Percentiles rank a stretch among this genome's conserved stretches.
These are phyloP conservation scores for Uronychia setigera DNA, from an alignment of 73 alveolate species.

Conservation along the genomic window DNA sequence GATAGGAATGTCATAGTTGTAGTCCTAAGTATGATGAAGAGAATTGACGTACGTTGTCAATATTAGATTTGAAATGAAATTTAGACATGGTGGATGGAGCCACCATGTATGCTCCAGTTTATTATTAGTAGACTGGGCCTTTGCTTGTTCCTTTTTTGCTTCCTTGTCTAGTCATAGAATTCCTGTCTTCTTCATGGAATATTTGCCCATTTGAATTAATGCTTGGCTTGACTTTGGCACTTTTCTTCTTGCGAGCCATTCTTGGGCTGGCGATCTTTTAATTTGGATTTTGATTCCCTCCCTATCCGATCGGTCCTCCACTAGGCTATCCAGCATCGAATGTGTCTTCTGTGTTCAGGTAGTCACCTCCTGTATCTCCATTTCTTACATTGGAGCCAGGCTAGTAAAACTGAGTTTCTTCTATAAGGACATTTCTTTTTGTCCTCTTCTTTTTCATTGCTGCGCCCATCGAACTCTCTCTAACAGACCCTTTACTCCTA, in stretches of 20 bases:
- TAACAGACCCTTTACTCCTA: neutral
- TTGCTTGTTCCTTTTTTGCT: neutral
- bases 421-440: neutral
- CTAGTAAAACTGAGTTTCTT: neutral
- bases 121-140: neutral
- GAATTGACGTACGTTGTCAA: neutral
- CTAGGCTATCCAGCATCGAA: slow-evolving; percentile 11
- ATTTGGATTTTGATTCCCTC: slow-evolving; percentile 6
- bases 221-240: slow-evolving; percentile 14
- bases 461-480: neutral
- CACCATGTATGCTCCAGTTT: neutral
- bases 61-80: neutral
- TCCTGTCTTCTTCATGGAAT: slow-evolving; percentile 14
- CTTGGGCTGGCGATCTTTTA: slow-evolving; percentile 15
- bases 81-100: neutral
- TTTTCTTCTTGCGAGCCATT: slow-evolving; percentile 1
- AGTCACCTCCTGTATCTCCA: neutral
- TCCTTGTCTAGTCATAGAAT: neutral
- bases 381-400: neutral
- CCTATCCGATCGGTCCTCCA: slow-evolving; percentile 8
- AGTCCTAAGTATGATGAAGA: slow-evolving; percentile 7
- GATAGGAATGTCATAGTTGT: slow-evolving; percentile 23
- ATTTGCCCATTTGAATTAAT: neutral
- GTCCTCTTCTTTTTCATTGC: neutral
- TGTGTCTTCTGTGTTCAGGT: neutral